These are phyloP conservation scores for Mortierella sp. DNA, from an alignment of 371 early-diverging fungal genomes.

Conservation along the genomic window DNA sequence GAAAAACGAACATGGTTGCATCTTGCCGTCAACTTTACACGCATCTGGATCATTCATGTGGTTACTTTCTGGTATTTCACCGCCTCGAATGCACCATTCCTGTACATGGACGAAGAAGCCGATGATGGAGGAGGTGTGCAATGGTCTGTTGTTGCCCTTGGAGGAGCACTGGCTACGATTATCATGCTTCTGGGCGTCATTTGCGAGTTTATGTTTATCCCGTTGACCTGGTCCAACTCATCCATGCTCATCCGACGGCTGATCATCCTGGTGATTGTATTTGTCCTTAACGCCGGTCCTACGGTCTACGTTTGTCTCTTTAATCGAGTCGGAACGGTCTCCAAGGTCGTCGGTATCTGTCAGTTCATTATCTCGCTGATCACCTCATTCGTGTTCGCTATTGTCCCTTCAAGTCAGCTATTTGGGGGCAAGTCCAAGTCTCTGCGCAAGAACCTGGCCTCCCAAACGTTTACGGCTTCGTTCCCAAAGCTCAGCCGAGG, in stretches of 20 bases:
- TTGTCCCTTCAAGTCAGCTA: constrained; percentile 74
- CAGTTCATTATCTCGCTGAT: constrained; percentile 75
- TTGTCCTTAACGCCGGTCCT: constrained; percentile 76
- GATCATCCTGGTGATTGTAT: constrained; percentile 65
- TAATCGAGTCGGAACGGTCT: constrained; percentile 54
- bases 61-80: constrained; percentile 87
- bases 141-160: constrained; percentile 78
- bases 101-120: constrained; percentile 60
- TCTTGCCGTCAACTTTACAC: constrained; percentile 85
- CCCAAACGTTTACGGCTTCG: constrained; percentile 81
- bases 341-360: constrained; percentile 69
- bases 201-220: constrained; percentile 79
- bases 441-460: constrained; percentile 62
- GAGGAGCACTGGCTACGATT: constrained; percentile 78
- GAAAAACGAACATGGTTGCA: constrained; percentile 90
- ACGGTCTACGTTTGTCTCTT: constrained; percentile 67
- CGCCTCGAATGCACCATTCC: constrained; percentile 75
- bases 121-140: constrained; percentile 63
- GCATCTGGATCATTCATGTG: constrained; percentile 90
- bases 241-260: constrained; percentile 70
- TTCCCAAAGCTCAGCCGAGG: constrained; percentile 78
- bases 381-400: constrained; percentile 73
- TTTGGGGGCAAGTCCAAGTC: constrained; percentile 66
- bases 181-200: constrained; percentile 74
- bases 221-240: constrained; percentile 68